Base-by-base conservation (phyloP, 2,329 filamentous ascomycete species). In the Colletotrichum higginsianum region DNA sequence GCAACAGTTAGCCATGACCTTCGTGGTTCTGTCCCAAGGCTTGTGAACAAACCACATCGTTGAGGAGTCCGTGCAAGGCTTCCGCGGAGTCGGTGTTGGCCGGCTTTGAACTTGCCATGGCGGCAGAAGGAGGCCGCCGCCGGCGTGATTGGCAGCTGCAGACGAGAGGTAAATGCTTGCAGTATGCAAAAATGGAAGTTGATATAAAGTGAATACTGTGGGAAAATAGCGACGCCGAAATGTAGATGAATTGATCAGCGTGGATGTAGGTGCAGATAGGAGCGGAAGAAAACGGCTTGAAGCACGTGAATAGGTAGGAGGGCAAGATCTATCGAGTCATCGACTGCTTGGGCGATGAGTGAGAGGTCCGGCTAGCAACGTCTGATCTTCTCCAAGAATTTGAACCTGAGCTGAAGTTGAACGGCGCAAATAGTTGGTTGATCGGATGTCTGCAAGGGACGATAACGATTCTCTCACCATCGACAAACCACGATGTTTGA, bases 41-140 rank as follows among this genome's bases (percentile, higher is more conserved):
- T 44, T 16, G 18, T 40, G 61, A 42, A 80, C 88, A 79, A 78
- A 90, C 89, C 74, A 88, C 85, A 72, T 87, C 86, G 74, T 88
- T 87, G 74, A 90, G 82, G 75, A 88, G 85, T 64, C 82, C 80
- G 76, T 89, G 84, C n/a, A 90, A 81, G 67, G 83, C 79, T 64
- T 86, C 83, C 30, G 88, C 76, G 38, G 85, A 80, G 63, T 71
- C 65, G 16, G 46, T 26, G 23, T 38, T 38, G 26, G 35, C 9
- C 16, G 21, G n/a, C 38, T 71, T 63, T 11, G 65, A 68, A 18
- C 58, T 71, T 50, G 53, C 68, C 68, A 71, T 71, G 8, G 42
- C 30, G 18, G 50, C 44, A 38, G 9, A 16, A 50, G 30, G 30
- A 61, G 44, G 30, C 58, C n/a, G 4, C 18, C 18, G 13, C 38